Conservation (phyloP, 306 rosid genomes). For the Prunus mira region DNA sequence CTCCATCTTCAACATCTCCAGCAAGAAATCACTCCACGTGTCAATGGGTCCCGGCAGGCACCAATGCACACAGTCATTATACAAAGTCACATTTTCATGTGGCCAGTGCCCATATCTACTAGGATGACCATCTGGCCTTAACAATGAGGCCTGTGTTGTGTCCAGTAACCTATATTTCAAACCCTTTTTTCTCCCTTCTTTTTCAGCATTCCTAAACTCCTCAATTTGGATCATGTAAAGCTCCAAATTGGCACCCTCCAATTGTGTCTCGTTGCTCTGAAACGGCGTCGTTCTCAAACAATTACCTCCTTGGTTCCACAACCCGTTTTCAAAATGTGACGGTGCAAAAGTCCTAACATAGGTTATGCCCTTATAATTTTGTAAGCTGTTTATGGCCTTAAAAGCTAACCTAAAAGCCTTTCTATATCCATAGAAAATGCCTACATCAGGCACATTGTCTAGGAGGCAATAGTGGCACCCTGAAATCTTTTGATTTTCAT, state of each 20-base stretch:
- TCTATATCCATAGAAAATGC: constrained; percentile 68
- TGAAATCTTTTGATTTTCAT: constrained; percentile 41
- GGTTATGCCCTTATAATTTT: constrained; percentile 58
- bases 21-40: constrained; percentile 69
- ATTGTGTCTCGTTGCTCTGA: constrained; percentile 53
- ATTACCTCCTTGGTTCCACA: constrained; percentile 78
- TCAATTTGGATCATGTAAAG: constrained; percentile 76
- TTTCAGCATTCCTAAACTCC: constrained; percentile 63
- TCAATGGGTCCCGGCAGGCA: constrained; percentile 89
- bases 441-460: constrained; percentile 53
- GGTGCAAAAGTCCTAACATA: constrained; percentile 74
- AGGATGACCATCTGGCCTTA: constrained; percentile 96
- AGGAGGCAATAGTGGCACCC: constrained; percentile 74
- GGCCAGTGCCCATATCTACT: constrained; percentile 87
- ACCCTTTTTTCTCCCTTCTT: constrained; percentile 53
- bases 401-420: constrained; percentile 64
- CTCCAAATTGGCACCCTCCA: constrained; percentile 61
- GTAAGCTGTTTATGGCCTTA: constrained; percentile 50
- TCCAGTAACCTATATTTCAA: constrained; percentile 61
- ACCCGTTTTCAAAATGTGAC: constrained; percentile 77
- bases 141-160: constrained; percentile 52
- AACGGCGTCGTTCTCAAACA: constrained; percentile 72
- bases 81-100: constrained; percentile 57
- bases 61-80: constrained; percentile 94
- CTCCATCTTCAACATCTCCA: constrained; percentile 80